Base-by-base conservation (phyloP, 1,284 basidiomycete genomes). In the Pseudozyma sp. region DNA sequence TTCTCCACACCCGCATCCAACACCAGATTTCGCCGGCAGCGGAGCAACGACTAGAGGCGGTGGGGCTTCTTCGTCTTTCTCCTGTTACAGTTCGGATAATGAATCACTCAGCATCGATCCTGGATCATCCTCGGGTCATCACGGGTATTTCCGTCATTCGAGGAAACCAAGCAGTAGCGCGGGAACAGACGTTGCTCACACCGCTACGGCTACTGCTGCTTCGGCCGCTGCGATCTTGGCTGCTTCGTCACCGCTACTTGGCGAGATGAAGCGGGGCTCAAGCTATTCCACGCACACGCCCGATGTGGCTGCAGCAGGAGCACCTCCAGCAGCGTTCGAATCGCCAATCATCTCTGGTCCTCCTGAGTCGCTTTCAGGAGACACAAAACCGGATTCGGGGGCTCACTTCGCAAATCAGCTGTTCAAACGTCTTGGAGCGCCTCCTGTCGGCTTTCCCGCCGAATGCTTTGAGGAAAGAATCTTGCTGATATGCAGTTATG, bases 401-500 rank as follows among this genome's bases (percentile, higher is more conserved):
- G 2, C 44, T 5, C 59, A 66, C 14, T 47, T 59, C 18, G 49
- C 58, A 1, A 38, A 38, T 9, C 59, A 63, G 31, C 50, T 72
- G 1, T 63, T 72, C 45, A 51, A 68, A 44, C 64, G 65, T 18
- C 65, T 72, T 13, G 70, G 70, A 1, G 64, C 70, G 18, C 70
- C 70, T 0, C 70, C 70, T 13, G 19, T 67, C 39, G 70, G 70
- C 16, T 44, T 72, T 6, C 21, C 34, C 3, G 31, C 64, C 2
- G 11, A 40, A 1, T 40, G 38, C 19, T 63, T 68, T 16, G 52
- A 68, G 0, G 52, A 59, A 1, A 47, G 70, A 5, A 59, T 72
- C 9, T 1, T 7, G 3, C 54, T 72, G 5, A 59, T 72, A 13
- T 44, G 50, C 5, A 34, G 39, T 5, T 68, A 68, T 40, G 39